phyloP scores from a whole-genome alignment of 768 basidiomycete genomes.

The Tulasnella sp. region DNA sequence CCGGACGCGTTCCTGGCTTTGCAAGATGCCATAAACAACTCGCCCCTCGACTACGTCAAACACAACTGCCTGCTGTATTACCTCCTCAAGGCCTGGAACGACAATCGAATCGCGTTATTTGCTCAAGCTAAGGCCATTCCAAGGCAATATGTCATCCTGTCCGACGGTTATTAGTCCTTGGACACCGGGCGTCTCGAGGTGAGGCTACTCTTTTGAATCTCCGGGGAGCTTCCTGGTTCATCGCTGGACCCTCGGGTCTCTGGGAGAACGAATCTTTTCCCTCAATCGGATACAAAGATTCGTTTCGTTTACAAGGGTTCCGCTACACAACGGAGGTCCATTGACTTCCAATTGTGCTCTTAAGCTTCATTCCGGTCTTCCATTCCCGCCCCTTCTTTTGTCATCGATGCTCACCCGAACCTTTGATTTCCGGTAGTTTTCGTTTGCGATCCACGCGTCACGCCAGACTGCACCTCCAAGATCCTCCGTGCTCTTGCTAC shows the following conservation, averaged over 20 bases:
- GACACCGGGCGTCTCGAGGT: constrained; percentile 71
- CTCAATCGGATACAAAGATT: no score
- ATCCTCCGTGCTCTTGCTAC: no score
- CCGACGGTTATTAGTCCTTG: constrained; percentile 82
- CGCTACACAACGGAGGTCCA: no score
- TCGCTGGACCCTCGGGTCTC: background rate
- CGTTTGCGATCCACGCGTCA: no score
- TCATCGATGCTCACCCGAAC: no score
- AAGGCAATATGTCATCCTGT: constrained; percentile 56
- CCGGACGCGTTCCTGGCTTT: constrained; percentile 57
- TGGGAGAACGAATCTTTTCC: no score
- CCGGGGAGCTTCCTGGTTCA: background rate
- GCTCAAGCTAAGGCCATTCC: constrained; percentile 51
- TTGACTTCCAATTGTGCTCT: no score
- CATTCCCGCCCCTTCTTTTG: no score
- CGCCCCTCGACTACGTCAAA: constrained; percentile 73
- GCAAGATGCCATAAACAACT: constrained; percentile 62
- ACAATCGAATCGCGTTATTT: constrained; percentile 60
- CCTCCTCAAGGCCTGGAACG: constrained; percentile 76
- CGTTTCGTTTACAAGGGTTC: no score
- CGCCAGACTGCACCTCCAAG: no score
- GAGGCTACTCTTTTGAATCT: constrained; percentile 40
- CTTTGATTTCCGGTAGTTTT: no score
- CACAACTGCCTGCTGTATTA: constrained; percentile 81
- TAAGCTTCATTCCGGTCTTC: no score